Percentiles rank a stretch among this genome's conserved stretches.
Conservation (phyloP, 257 asterid species). For the Scutellaria galericulata region DNA sequence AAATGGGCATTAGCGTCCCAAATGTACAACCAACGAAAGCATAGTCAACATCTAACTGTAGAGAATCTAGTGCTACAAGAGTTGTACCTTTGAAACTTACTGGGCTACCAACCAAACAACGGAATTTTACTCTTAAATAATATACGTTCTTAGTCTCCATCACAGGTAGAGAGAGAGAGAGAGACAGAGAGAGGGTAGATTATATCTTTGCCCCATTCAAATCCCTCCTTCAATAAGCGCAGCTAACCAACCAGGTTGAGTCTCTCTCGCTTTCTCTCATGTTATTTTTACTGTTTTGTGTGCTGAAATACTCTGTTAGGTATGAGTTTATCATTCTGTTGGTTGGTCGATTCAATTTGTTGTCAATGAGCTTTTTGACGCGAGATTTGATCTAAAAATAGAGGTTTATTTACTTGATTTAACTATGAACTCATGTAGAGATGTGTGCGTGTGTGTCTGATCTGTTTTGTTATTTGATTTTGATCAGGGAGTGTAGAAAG, state of each 20-base stretch:
- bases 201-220: constrained; percentile 4
- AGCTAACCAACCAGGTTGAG: constrained; percentile 31
- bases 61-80: background rate
- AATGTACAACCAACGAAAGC: background rate
- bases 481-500: constrained; percentile 37
- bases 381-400: constrained; percentile 33
- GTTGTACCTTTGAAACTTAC: constrained; percentile 18
- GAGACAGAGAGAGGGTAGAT: no score
- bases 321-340: background rate
- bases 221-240: constrained; percentile 25
- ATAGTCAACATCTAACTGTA: background rate
- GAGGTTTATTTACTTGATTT: constrained; percentile 24
- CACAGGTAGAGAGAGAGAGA: background rate
- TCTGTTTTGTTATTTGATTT: constrained; percentile 29
- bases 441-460: background rate
- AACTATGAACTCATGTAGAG: background rate
- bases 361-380: background rate
- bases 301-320: constrained; percentile 1
- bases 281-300: background rate
- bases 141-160: constrained; percentile 3
- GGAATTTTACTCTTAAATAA: background rate
- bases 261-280: constrained; percentile 7
- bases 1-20: background rate
- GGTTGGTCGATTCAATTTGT: constrained; percentile 5
- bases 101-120: background rate